Conservation (phyloP, 208 protist genomes). For the Leishmania tarentolae region DNA sequence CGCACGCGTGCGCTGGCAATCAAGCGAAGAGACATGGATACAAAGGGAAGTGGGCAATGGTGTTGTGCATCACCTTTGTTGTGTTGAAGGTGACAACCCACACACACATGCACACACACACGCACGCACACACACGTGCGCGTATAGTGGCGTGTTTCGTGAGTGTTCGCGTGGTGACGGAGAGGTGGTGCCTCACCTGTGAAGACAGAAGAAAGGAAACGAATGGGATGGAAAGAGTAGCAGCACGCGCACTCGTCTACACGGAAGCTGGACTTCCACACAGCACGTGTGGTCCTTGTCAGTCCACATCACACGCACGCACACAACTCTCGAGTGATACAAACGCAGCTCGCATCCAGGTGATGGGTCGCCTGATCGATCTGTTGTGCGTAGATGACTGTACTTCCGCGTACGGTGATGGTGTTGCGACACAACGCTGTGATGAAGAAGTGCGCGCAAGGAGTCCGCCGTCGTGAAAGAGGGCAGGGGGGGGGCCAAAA, state of each 20-base stretch:
- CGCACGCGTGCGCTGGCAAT: not conserved
- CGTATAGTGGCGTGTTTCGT: not conserved
- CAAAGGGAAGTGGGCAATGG: too few relatives aligned
- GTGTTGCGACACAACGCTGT: not conserved
- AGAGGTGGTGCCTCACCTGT: not conserved
- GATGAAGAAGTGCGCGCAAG: not conserved
- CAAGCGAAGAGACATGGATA: constrained; percentile 3
- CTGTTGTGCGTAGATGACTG: not conserved
- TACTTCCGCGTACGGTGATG: not conserved
- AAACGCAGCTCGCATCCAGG: not conserved
- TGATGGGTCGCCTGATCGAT: not conserved
- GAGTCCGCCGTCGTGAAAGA: not conserved
- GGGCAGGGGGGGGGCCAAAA: not conserved
- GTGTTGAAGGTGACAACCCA: not conserved
- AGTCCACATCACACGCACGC: not conserved
- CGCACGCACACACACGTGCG: not conserved
- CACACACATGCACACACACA: not conserved
- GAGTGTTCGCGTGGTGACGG: constrained; percentile 1
- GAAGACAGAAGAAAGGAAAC: not conserved
- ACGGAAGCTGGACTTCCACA: not conserved
- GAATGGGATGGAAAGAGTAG: not conserved
- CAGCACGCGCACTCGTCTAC: not conserved
- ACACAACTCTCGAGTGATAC: not conserved
- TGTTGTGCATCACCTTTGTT: not conserved
- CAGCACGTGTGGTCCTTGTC: not conserved